Evolutionary conservation across 441 rosid species (phyloP).

Genomic region (Francoa sonchifolia): DNA sequence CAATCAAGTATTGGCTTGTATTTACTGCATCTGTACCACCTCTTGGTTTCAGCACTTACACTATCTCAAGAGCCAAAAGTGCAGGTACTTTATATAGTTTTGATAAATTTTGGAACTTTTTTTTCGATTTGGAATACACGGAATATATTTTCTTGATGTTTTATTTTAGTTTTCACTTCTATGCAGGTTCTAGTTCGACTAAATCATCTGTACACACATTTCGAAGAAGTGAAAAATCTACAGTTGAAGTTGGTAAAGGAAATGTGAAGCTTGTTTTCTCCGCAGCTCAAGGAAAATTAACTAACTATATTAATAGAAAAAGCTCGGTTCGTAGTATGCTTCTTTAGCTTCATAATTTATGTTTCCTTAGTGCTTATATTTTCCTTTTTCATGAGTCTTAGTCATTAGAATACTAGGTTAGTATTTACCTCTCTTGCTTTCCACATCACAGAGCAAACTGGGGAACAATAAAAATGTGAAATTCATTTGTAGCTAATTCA

Average conservation of each 20-base stretch:
- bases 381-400: not conserved
- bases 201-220: constrained; percentile 37
- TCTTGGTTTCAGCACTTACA: constrained; percentile 86
- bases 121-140: no score
- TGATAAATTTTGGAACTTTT: no score
- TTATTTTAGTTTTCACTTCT: constrained; percentile 11
- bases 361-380: constrained; percentile 12
- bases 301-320: constrained; percentile 26
- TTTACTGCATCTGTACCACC: constrained; percentile 77
- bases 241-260: constrained; percentile 44
- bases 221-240: constrained; percentile 16
- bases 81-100: constrained; percentile 35
- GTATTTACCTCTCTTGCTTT: constrained; percentile 8
- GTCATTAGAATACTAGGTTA: not conserved
- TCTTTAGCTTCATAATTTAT: constrained; percentile 5
- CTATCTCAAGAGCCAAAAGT: constrained; percentile 47
- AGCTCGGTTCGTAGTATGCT: no score
- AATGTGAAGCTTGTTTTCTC: constrained; percentile 39
- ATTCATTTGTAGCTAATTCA: constrained; percentile 14
- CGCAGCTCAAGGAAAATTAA: constrained; percentile 38
- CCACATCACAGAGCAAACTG: no score
- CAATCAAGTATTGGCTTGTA: constrained; percentile 82
- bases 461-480: no score
- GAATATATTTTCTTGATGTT: constrained; percentile 7
- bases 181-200: constrained; percentile 35